Percentiles rank a stretch among this genome's conserved stretches.
These are phyloP conservation scores for Podospora appendiculata DNA, from an alignment of 495 filamentous ascomycete species.

Conservation along the genomic window DNA sequence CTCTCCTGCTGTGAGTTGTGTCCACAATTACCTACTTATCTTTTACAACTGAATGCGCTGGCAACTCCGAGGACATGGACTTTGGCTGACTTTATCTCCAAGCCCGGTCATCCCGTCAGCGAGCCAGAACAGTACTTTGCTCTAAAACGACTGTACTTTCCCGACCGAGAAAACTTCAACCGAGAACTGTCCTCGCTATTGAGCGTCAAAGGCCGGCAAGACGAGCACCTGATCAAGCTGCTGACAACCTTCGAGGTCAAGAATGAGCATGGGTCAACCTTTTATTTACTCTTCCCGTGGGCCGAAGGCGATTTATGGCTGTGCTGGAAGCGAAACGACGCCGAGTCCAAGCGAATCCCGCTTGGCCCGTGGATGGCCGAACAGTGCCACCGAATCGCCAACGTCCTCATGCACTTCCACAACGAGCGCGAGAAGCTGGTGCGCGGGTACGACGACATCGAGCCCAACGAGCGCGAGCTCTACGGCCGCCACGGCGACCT, in stretches of 20 bases:
- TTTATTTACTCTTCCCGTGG: not conserved
- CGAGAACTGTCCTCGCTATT: not conserved
- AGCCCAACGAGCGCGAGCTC: not conserved
- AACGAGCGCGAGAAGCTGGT: not conserved
- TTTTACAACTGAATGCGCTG: not conserved
- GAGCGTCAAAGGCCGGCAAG: not conserved
- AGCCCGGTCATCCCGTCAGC: not conserved
- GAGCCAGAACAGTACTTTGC: not conserved
- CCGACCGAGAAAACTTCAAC: not conserved
- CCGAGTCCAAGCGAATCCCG: not conserved
- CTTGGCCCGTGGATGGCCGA: not conserved
- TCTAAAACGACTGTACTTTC: not conserved
- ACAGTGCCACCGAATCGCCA: not conserved
- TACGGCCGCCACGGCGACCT: constrained; percentile 1
- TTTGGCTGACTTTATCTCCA: not conserved
- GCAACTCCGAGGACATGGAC: not conserved
- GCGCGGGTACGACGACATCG: not conserved
- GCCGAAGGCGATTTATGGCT: not conserved
- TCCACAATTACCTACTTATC: not conserved
- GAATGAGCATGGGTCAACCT: not conserved
- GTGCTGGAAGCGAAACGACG: not conserved
- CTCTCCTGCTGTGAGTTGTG: not conserved
- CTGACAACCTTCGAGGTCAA: not conserved
- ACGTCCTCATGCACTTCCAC: not conserved
- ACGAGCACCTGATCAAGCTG: not conserved